These are phyloP conservation scores for Crithidia brevicula DNA, from an alignment of 208 protist species.

Conservation along the genomic window DNA sequence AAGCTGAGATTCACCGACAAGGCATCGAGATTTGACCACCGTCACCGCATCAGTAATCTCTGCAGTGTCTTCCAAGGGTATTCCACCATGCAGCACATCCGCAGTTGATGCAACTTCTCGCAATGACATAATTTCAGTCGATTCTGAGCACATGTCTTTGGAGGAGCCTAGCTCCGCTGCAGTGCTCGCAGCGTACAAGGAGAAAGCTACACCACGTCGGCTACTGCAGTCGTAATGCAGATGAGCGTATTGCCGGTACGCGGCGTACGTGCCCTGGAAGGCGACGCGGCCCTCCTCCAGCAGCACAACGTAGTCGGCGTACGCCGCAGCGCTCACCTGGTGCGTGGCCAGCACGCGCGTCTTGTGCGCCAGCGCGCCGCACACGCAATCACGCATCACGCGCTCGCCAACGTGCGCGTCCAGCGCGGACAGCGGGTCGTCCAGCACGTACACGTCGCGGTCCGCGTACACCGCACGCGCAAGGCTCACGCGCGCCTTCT, in stretches of 20 bases:
- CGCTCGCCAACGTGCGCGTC: constrained; percentile 82
- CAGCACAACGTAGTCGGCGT: constrained; percentile 86
- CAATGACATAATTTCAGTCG: not conserved
- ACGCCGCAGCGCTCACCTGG: constrained; percentile 81
- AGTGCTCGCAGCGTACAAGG: not conserved
- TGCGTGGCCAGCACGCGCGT: constrained; percentile 94
- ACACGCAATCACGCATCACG: constrained; percentile 58
- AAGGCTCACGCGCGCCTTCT: constrained; percentile 78
- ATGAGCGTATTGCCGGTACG: constrained; percentile 50
- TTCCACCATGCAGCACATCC: not conserved
- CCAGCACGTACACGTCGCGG: constrained; percentile 85
- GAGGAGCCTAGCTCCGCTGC: constrained; percentile 8
- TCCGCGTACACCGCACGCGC: constrained; percentile 84
- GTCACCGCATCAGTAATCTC: not conserved
- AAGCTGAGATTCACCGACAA: not conserved
- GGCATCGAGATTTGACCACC: not conserved
- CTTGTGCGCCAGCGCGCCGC: constrained; percentile 67
- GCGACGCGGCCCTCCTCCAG: constrained; percentile 57
- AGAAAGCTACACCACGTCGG: constrained; percentile 19
- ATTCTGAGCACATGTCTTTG: not conserved
- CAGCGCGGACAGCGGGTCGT: constrained; percentile 93
- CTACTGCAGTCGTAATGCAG: constrained; percentile 35
- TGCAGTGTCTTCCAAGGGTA: not conserved
- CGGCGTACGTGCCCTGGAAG: constrained; percentile 39
- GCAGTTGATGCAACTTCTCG: not conserved